phyloP scores from a whole-genome alignment of 2,329 filamentous ascomycete genomes.

The Tolypocladium tundrense region DNA sequence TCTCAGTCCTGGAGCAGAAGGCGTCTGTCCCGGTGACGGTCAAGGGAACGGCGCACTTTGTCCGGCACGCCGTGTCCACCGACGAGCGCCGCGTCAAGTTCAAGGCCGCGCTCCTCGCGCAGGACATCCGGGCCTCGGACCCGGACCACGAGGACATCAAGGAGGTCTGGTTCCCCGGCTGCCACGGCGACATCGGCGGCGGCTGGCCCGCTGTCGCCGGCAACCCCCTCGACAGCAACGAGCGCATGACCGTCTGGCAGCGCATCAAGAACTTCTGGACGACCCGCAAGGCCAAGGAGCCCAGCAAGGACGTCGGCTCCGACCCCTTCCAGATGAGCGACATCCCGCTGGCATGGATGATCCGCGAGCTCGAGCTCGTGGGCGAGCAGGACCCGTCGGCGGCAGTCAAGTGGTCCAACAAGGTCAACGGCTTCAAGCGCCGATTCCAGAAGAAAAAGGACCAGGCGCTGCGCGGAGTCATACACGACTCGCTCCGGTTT shows the following conservation, averaged over 20 bases:
- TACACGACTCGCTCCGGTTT: conserved; percentile 29
- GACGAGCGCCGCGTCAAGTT: conserved; percentile 46
- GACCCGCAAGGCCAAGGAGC: conserved; percentile 19
- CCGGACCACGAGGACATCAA: conserved; percentile 26
- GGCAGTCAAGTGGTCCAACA: conserved; percentile 24
- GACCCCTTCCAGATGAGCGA: conserved; percentile 36
- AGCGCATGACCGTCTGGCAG: conserved; percentile 20
- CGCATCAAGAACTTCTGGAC: conserved; percentile 24
- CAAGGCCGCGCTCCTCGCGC: conserved; percentile 36
- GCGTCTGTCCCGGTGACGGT: conserved; percentile 26
- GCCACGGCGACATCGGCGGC: conserved; percentile 43
- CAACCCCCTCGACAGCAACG: conserved; percentile 12
- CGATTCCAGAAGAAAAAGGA: conserved; percentile 18
- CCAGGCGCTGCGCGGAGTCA: conserved; percentile 19
- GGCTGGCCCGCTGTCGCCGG: conserved; percentile 31
- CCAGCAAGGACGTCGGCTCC: conserved; percentile 17
- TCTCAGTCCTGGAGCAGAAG: conserved; percentile 29
- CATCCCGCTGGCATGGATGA: conserved; percentile 42
- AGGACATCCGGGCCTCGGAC: conserved; percentile 21
- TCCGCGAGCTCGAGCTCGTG: conserved; percentile 33
- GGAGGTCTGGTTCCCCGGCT: conserved; percentile 46
- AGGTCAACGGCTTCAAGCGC: conserved; percentile 19
- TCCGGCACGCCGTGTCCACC: conserved; percentile 42
- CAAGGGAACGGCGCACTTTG: conserved; percentile 29
- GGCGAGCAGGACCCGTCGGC: conserved; percentile 18